Evolutionary conservation across 306 rosid genomes (phyloP).

Genomic region (Pterocarpus macrocarpus): DNA sequence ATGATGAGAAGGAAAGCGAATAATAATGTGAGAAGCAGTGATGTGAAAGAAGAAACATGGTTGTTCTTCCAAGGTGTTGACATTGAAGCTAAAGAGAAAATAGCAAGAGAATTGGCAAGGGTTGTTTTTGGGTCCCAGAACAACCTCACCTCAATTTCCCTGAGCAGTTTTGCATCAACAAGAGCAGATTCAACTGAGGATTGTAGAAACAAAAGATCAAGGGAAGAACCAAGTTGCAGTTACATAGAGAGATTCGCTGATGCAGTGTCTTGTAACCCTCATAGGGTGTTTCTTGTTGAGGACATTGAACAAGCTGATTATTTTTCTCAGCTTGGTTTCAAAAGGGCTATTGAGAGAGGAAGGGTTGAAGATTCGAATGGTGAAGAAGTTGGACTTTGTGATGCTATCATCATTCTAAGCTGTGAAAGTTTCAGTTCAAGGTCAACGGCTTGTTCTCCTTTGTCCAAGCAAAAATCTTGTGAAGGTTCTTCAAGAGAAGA

Average conservation of each 20-base stretch:
- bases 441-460: slow-evolving; percentile 89
- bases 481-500: slow-evolving; percentile 39
- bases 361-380: slow-evolving; percentile 63
- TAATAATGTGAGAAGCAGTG: slow-evolving; percentile 36
- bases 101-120: slow-evolving; percentile 78
- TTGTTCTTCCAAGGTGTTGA: slow-evolving; percentile 91
- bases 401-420: slow-evolving; percentile 84
- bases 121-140: slow-evolving; percentile 72
- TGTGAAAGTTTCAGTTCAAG: slow-evolving; percentile 84
- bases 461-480: slow-evolving; percentile 50
- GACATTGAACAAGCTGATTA: slow-evolving; percentile 92
- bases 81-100: slow-evolving; percentile 68
- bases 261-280: slow-evolving; percentile 73
- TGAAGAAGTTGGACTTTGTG: slow-evolving; percentile 69
- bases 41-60: slow-evolving; percentile 89
- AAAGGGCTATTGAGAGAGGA: slow-evolving; percentile 85
- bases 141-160: slow-evolving; percentile 63
- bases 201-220: slow-evolving; percentile 73
- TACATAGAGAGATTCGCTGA: slow-evolving; percentile 76
- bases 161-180: slow-evolving; percentile 81
- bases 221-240: slow-evolving; percentile 79
- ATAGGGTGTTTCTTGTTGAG: slow-evolving; percentile 80
- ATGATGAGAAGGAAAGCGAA: slow-evolving; percentile 69
- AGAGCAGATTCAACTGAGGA: slow-evolving; percentile 83
- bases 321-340: slow-evolving; percentile 83